phyloP scores from a whole-genome alignment of 148 eudicot genomes.

The Suaeda aralocaspica region DNA sequence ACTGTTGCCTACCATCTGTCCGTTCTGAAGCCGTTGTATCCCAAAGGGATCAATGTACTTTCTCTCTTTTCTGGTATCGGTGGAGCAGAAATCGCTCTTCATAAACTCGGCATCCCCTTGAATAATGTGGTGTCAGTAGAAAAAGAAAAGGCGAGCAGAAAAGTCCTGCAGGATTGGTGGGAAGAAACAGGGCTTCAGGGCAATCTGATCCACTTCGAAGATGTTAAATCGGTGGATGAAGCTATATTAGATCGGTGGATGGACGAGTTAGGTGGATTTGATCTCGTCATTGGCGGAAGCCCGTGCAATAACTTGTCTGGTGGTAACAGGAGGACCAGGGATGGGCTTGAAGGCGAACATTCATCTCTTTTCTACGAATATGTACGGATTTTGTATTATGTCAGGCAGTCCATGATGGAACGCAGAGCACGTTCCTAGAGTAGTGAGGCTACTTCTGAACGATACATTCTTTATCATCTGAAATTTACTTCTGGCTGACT shows the following conservation, averaged over 20 bases:
- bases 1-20: constrained; percentile 33
- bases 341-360: constrained; percentile 34
- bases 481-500: not conserved
- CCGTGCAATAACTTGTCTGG: constrained; percentile 49
- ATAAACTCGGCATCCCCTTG: constrained; percentile 36
- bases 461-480: not conserved
- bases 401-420: constrained; percentile 10
- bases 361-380: constrained; percentile 38
- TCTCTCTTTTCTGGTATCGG: constrained; percentile 54
- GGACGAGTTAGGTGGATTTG: constrained; percentile 27
- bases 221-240: constrained; percentile 22
- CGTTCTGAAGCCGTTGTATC: constrained; percentile 32
- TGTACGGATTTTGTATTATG: constrained; percentile 27
- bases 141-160: constrained; percentile 14
- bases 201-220: constrained; percentile 24
- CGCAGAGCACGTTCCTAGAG: not conserved
- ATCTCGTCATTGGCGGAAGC: constrained; percentile 49
- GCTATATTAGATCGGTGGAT: constrained; percentile 16
- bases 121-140: constrained; percentile 42
- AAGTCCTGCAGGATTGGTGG: constrained; percentile 35
- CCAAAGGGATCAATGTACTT: constrained; percentile 34
- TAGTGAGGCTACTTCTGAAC: not conserved
- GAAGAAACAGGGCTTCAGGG: constrained; percentile 33
- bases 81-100: constrained; percentile 43
- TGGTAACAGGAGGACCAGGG: constrained; percentile 30